A percentile compares a stretch with the other conserved stretches of the same genome.
Conservation (phyloP, 805 yeast genomes). For the Huiozyma naganishii region DNA sequence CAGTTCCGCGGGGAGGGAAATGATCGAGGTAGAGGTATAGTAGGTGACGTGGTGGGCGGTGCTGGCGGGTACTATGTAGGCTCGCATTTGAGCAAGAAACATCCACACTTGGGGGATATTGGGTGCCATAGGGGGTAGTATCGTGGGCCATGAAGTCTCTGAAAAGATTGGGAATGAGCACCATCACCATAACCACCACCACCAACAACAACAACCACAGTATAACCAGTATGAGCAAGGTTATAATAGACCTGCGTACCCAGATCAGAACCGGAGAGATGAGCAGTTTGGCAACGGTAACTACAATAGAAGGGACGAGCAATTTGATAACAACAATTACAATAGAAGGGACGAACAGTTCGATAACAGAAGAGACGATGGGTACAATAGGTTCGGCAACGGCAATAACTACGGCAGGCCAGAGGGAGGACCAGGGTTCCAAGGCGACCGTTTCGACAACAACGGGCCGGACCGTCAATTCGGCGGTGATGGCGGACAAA, state of each 20-base stretch:
- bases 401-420: too few species aligned
- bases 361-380: background rate
- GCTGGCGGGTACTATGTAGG: slow-evolving; percentile 47
- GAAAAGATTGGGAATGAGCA: slow-evolving; percentile 28
- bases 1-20: background rate
- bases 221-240: background rate
- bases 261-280: background rate
- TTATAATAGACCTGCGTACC: slow-evolving; percentile 2
- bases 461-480: background rate
- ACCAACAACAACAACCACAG: background rate
- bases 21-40: background rate
- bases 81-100: slow-evolving; percentile 24
- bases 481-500: too few species aligned
- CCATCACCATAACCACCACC: slow-evolving; percentile 3
- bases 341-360: background rate
- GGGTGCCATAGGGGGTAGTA: slow-evolving; percentile 48
- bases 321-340: background rate
- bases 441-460: background rate
- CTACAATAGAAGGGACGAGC: background rate
- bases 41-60: slow-evolving; percentile 34
- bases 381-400: too few species aligned
- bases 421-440: background rate
- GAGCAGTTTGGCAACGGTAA: background rate
- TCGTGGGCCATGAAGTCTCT: slow-evolving; percentile 41
- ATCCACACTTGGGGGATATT: slow-evolving; percentile 33